Conservation (phyloP, 345 rosid genomes). For the Aquilaria yunnanensis region DNA sequence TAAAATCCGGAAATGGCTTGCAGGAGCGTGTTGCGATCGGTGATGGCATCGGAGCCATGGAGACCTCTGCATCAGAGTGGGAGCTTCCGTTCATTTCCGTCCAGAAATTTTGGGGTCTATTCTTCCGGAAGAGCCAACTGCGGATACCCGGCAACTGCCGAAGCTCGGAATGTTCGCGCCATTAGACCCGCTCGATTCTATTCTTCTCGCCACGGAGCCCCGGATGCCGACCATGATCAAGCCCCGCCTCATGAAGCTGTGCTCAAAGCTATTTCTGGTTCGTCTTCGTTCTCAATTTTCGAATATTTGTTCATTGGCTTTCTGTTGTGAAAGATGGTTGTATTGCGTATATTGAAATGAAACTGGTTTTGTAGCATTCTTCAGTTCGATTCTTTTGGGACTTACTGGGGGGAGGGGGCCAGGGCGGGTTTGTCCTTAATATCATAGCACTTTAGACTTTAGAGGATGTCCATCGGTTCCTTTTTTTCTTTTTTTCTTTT, state of each 20-base stretch:
- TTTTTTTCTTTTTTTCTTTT: too few relatives aligned
- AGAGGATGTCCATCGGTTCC: too few relatives aligned
- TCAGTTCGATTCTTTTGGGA: too few relatives aligned
- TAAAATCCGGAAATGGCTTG: conserved; percentile 33
- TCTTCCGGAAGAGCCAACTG: conserved; percentile 5
- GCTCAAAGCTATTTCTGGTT: conserved; percentile 93
- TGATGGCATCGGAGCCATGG: conserved; percentile 31
- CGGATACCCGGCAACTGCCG: conserved; percentile 2
- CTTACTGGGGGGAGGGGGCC: too few relatives aligned
- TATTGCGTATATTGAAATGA: too few relatives aligned
- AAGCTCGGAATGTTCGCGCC: conserved; percentile 20
- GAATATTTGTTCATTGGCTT: not conserved
- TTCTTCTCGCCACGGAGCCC: conserved; percentile 23
- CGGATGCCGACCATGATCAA: conserved; percentile 37
- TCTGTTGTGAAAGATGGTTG: not conserved
- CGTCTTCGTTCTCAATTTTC: too few relatives aligned
- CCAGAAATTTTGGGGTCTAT: conserved; percentile 4
- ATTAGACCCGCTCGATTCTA: conserved; percentile 10
- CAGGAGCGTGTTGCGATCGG: conserved; percentile 32
- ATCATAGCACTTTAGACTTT: too few relatives aligned
- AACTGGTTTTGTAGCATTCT: too few relatives aligned
- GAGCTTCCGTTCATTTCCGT: conserved; percentile 14
- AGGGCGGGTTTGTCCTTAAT: too few relatives aligned
- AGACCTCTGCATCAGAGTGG: conserved; percentile 22
- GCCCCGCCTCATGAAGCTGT: conserved; percentile 85